These are phyloP conservation scores for Backusella luteola DNA, from an alignment of 192 early-diverging fungal species.

Conservation along the genomic window DNA sequence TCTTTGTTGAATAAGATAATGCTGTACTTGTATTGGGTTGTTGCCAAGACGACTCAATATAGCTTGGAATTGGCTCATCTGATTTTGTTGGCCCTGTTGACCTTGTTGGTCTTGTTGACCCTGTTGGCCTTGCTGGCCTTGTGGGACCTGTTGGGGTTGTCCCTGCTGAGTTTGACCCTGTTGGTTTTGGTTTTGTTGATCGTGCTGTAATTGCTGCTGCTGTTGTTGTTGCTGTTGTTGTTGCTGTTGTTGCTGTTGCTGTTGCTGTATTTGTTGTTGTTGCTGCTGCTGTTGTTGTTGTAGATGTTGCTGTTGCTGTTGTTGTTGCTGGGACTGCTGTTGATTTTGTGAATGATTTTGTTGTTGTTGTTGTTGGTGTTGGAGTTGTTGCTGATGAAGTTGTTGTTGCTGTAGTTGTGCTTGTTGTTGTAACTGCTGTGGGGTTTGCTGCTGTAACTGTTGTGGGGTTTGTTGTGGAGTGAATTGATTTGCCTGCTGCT, in stretches of 20 bases:
- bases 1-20: slow-evolving; percentile 14
- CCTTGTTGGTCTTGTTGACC: slow-evolving; percentile 21
- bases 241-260: background rate
- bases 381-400: background rate
- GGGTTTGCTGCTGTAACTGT: background rate
- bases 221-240: slow-evolving; percentile 13
- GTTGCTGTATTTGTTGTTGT: background rate
- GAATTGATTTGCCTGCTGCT: too few species aligned
- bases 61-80: background rate
- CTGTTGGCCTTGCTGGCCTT: slow-evolving; percentile 1
- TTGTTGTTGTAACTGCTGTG: slow-evolving; percentile 18
- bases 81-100: background rate
- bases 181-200: slow-evolving; percentile 13
- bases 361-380: background rate
- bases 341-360: slow-evolving; percentile 8
- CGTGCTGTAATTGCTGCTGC: slow-evolving; percentile 2
- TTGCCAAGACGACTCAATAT: background rate
- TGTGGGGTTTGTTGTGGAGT: background rate
- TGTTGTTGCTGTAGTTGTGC: background rate
- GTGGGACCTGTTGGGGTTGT: background rate
- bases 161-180: slow-evolving; percentile 20
- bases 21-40: slow-evolving; percentile 4
- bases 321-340: background rate
- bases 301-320: slow-evolving; percentile 8
- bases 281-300: slow-evolving; percentile 14